Evolutionary conservation across 768 basidiomycete species (phyloP).

Genomic region (Hericium erinaceus): DNA sequence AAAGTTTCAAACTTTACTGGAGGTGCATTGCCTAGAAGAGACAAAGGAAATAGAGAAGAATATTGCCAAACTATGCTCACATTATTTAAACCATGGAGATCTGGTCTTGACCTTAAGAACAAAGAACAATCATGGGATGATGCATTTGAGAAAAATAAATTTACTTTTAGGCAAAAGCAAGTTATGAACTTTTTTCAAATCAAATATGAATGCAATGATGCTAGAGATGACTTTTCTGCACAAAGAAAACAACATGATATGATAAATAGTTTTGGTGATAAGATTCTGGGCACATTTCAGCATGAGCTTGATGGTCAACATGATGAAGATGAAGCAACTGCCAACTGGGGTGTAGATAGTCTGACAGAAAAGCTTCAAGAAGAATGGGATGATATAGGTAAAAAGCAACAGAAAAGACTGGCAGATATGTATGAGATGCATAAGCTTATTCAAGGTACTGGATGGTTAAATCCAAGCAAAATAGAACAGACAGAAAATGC

Average conservation of each 20-base stretch:
- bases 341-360: neutral
- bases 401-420: neutral
- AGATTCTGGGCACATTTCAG: neutral
- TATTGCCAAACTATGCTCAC: conserved; percentile 12
- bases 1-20: conserved; percentile 23
- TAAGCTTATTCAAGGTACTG: neutral
- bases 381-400: neutral
- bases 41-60: conserved; percentile 15
- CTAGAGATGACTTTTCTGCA: conserved; percentile 23
- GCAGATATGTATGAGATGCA: neutral
- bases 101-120: conserved; percentile 1
- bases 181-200: conserved; percentile 26
- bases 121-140: conserved; percentile 17
- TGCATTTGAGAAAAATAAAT: conserved; percentile 13
- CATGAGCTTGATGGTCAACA: neutral
- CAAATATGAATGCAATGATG: conserved; percentile 28
- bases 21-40: conserved; percentile 19
- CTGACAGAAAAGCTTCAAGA: neutral
- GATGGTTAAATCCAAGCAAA: neutral
- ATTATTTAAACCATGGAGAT: conserved; percentile 9
- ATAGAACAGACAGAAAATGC: neutral
- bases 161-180: conserved; percentile 8
- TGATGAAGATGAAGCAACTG: neutral
- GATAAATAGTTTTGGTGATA: neutral
- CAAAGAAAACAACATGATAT: conserved; percentile 4